Conservation (phyloP, 805 yeast species). For the Priceomyces castillae region DNA sequence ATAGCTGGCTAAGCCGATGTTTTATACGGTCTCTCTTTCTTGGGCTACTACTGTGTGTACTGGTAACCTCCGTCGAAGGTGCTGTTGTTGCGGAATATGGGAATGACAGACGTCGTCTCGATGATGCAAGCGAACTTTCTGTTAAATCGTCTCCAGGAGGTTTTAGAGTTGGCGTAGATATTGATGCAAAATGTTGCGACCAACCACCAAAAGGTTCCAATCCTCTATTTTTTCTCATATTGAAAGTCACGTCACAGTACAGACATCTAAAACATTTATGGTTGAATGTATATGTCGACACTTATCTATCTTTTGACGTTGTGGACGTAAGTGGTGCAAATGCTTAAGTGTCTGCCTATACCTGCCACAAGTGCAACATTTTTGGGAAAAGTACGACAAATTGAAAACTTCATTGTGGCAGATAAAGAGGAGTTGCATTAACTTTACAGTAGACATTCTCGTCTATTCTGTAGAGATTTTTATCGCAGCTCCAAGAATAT, state of each 20-base stretch:
- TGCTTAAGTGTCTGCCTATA: not conserved
- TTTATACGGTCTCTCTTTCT: constrained; percentile 3
- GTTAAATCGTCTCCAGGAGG: not conserved
- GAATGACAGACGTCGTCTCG: not conserved
- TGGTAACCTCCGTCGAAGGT: not conserved
- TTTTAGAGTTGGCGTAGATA: not conserved
- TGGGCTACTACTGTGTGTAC: not conserved
- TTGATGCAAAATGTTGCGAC: not conserved
- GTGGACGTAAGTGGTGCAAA: not conserved
- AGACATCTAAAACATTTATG: too few species aligned
- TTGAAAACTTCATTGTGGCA: too few species aligned
- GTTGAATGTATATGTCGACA: not conserved
- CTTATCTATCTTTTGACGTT: not conserved
- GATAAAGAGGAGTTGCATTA: too few species aligned
- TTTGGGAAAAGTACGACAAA: not conserved
- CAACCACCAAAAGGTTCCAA: not conserved
- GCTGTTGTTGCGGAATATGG: not conserved
- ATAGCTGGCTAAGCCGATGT: not conserved
- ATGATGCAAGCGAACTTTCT: not conserved
- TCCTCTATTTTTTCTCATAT: constrained; percentile 1
- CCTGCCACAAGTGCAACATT: not conserved
- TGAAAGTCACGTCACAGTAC: not conserved
- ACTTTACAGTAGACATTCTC: too few species aligned
- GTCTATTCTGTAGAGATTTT: too few species aligned
- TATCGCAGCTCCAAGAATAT: too few species aligned